Evolutionary conservation across 2,329 filamentous ascomycete genomes (phyloP), one percentile per base, ranked within the genome.

Genomic region (Neofusicoccum cordaticola): DNA sequence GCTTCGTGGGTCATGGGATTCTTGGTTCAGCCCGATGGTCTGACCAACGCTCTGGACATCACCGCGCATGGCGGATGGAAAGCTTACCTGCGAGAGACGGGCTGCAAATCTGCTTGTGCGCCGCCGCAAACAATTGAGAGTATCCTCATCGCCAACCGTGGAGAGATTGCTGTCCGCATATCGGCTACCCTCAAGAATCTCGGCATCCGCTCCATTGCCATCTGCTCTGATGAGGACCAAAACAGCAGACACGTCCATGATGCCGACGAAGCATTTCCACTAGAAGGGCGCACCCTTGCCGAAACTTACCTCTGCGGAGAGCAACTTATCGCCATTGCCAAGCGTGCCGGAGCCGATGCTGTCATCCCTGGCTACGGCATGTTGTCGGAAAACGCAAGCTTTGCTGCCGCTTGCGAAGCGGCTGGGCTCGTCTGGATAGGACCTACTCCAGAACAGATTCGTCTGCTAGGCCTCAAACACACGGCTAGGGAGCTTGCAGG

Each of bases 121-220:
- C 22, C 22, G 22, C 22, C 22, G 22, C 22, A 22, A 1, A 1
- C 22, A 2, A 22, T 22, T 22, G 22, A 22, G 22, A 22, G 22
- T 22, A 1, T 22, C 22, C 22, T 22, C 22, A 22, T 22, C 22
- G 22, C 22, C 22, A 22, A 22, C 22, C 22, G 22, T 22, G 22
- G 22, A 22, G 22, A 22, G 22, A 22, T 22, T 22, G 22, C 22
- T 22, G 22, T 22, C 22, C 22, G 22, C 22, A 22, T 22, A 22
- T 22, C 22, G 22, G 22, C 22, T 1, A 22, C 22, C 51, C 39
- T 41, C 5, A 82, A 76, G 74, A 76, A 75, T 45, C 73, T 87
- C 2, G 77, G 77, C 8, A 78, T 87, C 64, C 78, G 74, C 50
- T 86, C 82, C 0, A 78, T 88, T 62, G 81, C 85, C 0, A 81